Conservation (phyloP, 768 basidiomycete species). For the Mycena vulgaris region DNA sequence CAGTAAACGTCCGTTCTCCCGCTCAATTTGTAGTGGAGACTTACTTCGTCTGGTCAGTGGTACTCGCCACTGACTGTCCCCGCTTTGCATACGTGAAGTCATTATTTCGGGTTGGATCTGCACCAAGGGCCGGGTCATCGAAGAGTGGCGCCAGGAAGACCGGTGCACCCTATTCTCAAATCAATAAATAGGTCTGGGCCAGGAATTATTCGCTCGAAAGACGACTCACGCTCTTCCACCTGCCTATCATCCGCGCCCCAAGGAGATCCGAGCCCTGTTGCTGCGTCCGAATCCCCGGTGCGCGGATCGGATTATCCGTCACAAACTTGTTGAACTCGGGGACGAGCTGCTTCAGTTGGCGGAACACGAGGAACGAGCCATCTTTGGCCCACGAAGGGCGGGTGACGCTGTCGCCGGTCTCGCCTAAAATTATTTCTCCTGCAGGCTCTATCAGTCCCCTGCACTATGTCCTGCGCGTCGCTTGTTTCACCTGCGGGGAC, state of each 20-base stretch:
- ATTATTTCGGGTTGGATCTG: conserved; percentile 27
- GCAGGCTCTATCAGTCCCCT: too few relatives aligned
- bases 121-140: conserved; percentile 31
- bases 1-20: too few relatives aligned
- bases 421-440: conserved; percentile 42
- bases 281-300: conserved; percentile 33
- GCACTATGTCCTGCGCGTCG: too few relatives aligned
- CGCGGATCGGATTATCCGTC: conserved; percentile 33
- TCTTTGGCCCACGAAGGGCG: conserved; percentile 45
- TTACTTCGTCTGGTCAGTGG: conserved; percentile 32
- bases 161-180: conserved; percentile 37
- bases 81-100: conserved; percentile 25
- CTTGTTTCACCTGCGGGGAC: too few relatives aligned
- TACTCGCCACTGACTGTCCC: background rate
- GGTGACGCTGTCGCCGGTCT: conserved; percentile 38
- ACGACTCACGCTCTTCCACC: conserved; percentile 50
- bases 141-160: conserved; percentile 35
- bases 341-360: conserved; percentile 52
- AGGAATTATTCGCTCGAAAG: too few relatives aligned
- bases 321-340: conserved; percentile 50
- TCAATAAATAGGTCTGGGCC: too few relatives aligned
- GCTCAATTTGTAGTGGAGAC: too few relatives aligned
- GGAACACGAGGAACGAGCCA: conserved; percentile 53
- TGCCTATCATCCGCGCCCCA: conserved; percentile 51
- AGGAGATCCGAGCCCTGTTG: conserved; percentile 45